Conservation (phyloP, 495 filamentous ascomycete genomes). For the Xylaria acuta region DNA sequence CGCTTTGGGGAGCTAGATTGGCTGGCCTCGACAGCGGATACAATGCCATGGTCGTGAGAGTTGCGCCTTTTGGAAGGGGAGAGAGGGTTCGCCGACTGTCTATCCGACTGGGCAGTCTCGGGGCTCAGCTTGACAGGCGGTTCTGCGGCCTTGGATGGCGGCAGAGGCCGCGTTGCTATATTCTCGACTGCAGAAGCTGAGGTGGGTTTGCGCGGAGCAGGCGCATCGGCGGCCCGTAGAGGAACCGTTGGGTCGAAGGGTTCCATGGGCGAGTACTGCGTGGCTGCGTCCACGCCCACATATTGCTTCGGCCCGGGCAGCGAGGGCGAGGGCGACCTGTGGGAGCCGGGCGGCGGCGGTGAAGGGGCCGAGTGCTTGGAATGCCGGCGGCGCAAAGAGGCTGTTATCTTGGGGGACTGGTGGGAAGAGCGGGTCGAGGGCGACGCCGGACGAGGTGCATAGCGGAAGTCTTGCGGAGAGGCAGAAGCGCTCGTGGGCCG, state of each 20-base stretch:
- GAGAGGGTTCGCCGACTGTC: conserved; percentile 40
- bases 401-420: conserved; percentile 53
- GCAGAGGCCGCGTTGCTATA: conserved; percentile 30
- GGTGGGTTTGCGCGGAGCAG: conserved; percentile 39
- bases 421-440: conserved; percentile 43
- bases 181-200: conserved; percentile 32
- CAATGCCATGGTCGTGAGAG: conserved; percentile 56
- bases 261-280: conserved; percentile 63
- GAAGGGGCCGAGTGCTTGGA: conserved; percentile 49
- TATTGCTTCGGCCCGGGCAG: conserved; percentile 49
- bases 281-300: conserved; percentile 61
- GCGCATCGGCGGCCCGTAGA: conserved; percentile 38
- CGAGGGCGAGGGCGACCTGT: conserved; percentile 41
- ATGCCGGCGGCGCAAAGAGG: conserved; percentile 52
- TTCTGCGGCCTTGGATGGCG: conserved; percentile 44
- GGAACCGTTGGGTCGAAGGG: conserved; percentile 48
- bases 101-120: conserved; percentile 48
- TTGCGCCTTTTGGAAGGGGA: conserved; percentile 55
- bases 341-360: conserved; percentile 33
- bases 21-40: conserved; percentile 55
- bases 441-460: conserved; percentile 45
- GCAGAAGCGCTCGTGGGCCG: conserved; percentile 52
- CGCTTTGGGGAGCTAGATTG: conserved; percentile 50
- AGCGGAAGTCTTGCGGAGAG: conserved; percentile 55
- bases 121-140: conserved; percentile 29